Conservation (phyloP, 345 rosid genomes). For the Eucalyptus dawsonii region DNA sequence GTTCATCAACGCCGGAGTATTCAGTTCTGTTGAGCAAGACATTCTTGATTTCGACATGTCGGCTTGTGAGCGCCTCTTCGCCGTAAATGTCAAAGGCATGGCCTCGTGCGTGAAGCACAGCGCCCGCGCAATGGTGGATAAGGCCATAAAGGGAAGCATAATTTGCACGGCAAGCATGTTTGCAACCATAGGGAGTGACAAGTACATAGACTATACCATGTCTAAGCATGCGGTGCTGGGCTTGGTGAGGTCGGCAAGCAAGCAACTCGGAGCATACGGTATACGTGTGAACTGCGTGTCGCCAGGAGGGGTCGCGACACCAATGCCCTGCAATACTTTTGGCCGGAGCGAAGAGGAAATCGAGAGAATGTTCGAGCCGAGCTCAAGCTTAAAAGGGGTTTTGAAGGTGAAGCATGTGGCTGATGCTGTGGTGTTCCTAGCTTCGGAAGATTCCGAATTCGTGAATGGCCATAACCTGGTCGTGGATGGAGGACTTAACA, state of each 20-base stretch:
- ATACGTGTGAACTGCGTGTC: constrained; percentile 29
- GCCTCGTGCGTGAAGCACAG: not conserved
- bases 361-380: constrained; percentile 1
- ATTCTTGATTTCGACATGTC: not conserved
- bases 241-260: constrained; percentile 14
- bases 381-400: constrained; percentile 5
- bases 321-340: not conserved
- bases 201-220: constrained; percentile 8
- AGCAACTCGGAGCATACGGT: constrained; percentile 25
- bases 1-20: constrained; percentile 24
- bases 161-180: constrained; percentile 18
- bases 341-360: not conserved
- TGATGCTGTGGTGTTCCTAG: constrained; percentile 26
- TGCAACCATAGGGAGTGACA: not conserved
- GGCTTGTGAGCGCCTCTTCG: not conserved
- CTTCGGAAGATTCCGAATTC: constrained; percentile 10
- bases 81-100: not conserved
- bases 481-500: not conserved
- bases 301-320: constrained; percentile 15
- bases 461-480: constrained; percentile 9
- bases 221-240: constrained; percentile 31
- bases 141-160: constrained; percentile 13
- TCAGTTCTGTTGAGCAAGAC: not conserved
- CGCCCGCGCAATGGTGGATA: constrained; percentile 22
- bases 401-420: constrained; percentile 11